Evolutionary conservation across 2,329 filamentous ascomycete species (phyloP).

Genomic region (Talaromyces atroroseus): DNA sequence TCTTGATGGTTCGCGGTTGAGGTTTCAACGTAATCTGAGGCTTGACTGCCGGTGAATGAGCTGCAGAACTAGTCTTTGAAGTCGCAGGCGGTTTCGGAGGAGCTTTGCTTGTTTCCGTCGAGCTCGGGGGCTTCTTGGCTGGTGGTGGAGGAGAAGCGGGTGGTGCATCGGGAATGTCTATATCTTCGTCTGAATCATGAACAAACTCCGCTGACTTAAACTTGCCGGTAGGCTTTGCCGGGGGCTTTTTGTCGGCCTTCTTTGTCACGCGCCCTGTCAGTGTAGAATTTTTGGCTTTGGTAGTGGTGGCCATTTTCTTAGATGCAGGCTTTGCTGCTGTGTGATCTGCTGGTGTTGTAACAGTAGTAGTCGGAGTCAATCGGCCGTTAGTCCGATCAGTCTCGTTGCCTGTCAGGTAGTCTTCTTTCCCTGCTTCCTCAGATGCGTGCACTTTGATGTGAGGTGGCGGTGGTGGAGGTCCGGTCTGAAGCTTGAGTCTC

Average conservation of each 20-base stretch:
- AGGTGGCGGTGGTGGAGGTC: conserved; percentile 36
- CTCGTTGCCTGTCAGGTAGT: conserved; percentile 31
- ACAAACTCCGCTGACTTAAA: conserved; percentile 52
- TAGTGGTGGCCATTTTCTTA: conserved; percentile 30
- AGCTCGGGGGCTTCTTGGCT: conserved; percentile 12
- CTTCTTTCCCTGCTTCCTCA: conserved; percentile 31
- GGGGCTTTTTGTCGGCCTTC: conserved; percentile 39
- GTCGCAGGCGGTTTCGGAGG: conserved; percentile 6
- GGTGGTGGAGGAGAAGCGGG: conserved; percentile 2
- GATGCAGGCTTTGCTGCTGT: conserved; percentile 23
- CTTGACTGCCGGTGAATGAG: conserved; percentile 9
- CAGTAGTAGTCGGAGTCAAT: conserved; percentile 21
- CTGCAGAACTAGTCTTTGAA: conserved; percentile 4
- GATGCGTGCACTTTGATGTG: conserved; percentile 32
- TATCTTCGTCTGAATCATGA: conserved; percentile 48
- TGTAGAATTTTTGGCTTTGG: conserved; percentile 45
- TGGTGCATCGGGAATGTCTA: conserved; percentile 34
- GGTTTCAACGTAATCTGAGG: conserved; percentile 14
- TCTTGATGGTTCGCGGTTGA: conserved; percentile 22
- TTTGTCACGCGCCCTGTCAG: conserved; percentile 40
- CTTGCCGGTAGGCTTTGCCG: conserved; percentile 37
- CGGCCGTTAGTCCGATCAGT: conserved; percentile 29
- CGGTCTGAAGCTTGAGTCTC: conserved; percentile 48
- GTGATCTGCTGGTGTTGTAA: conserved; percentile 19
- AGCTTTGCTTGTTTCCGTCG: conserved; percentile 12